Conservation (phyloP, 176 grass and related monocot species). For the Ananas comosus region DNA sequence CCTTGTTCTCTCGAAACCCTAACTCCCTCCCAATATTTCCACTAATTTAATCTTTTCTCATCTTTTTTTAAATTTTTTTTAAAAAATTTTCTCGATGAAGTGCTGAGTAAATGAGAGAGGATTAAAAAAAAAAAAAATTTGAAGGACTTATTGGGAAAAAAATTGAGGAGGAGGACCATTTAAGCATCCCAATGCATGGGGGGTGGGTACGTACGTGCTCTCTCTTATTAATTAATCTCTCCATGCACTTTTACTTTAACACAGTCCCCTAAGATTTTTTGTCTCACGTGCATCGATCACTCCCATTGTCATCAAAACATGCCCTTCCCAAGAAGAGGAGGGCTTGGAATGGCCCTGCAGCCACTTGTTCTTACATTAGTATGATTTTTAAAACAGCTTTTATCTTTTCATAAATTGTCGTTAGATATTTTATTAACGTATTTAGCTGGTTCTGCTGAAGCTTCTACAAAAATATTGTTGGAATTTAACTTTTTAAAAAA, state of each 20-base stretch:
- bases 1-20: slow-evolving; percentile 33
- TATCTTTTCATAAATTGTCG: too few relatives aligned
- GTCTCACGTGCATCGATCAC: slow-evolving; percentile 42
- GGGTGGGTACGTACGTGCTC: slow-evolving; percentile 35
- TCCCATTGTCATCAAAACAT: slow-evolving; percentile 60
- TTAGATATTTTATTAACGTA: too few relatives aligned
- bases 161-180: not conserved
- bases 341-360: not conserved
- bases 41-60: slow-evolving; percentile 10
- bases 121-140: slow-evolving; percentile 11
- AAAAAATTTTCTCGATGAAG: too few relatives aligned
- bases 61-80: not conserved
- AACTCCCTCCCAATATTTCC: slow-evolving; percentile 20
- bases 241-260: slow-evolving; percentile 71
- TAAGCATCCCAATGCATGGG: slow-evolving; percentile 88
- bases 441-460: too few relatives aligned
- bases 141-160: not conserved
- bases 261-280: slow-evolving; percentile 45
- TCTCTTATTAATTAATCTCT: slow-evolving; percentile 20
- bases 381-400: too few relatives aligned
- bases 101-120: slow-evolving; percentile 5
- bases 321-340: slow-evolving; percentile 33
- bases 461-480: too few relatives aligned
- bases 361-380: too few relatives aligned
- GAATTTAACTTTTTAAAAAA: too few relatives aligned